Conservation (phyloP, 192 early-diverging fungal genomes). For the Geranomyces variabilis region DNA sequence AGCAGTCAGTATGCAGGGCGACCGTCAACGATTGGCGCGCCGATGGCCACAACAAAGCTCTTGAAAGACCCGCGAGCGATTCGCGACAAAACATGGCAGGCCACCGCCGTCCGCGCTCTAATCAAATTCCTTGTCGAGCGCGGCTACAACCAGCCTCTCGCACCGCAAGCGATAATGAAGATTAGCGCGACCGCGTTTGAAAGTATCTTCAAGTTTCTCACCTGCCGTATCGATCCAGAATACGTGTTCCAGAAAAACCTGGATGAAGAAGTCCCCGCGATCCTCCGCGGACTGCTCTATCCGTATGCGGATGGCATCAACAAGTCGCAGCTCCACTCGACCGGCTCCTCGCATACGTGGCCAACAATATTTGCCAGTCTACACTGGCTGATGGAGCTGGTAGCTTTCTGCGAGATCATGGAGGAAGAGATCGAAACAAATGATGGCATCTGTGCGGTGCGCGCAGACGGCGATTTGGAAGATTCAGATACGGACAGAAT, state of each 20-base stretch:
- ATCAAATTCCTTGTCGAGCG: slow-evolving; percentile 65
- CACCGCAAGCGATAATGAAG: slow-evolving; percentile 58
- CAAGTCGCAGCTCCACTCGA: slow-evolving; percentile 70
- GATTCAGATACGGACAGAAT: slow-evolving; percentile 56
- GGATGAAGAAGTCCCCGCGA: slow-evolving; percentile 68
- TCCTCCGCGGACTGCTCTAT: slow-evolving; percentile 63
- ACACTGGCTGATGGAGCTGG: slow-evolving; percentile 77
- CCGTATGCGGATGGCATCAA: slow-evolving; percentile 68
- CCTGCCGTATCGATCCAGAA: slow-evolving; percentile 67
- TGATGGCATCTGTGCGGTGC: slow-evolving; percentile 2
- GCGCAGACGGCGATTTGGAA: background rate
- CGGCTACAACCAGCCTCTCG: slow-evolving; percentile 63
- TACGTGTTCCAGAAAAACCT: slow-evolving; percentile 67
- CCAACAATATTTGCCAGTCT: slow-evolving; percentile 70
- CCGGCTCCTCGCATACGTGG: slow-evolving; percentile 73
- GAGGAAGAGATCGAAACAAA: slow-evolving; percentile 33
- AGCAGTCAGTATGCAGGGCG: slow-evolving; percentile 25
- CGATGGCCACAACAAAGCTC: slow-evolving; percentile 12
- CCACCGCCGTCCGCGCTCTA: slow-evolving; percentile 60
- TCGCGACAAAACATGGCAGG: slow-evolving; percentile 63
- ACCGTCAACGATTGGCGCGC: slow-evolving; percentile 28
- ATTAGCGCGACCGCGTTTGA: slow-evolving; percentile 76
- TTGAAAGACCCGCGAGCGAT: slow-evolving; percentile 71
- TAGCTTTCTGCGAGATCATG: slow-evolving; percentile 63
- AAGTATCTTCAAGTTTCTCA: slow-evolving; percentile 74